These are phyloP conservation scores for Perkinsus chesapeaki DNA, from an alignment of 169 alveolate genomes.

Conservation along the genomic window DNA sequence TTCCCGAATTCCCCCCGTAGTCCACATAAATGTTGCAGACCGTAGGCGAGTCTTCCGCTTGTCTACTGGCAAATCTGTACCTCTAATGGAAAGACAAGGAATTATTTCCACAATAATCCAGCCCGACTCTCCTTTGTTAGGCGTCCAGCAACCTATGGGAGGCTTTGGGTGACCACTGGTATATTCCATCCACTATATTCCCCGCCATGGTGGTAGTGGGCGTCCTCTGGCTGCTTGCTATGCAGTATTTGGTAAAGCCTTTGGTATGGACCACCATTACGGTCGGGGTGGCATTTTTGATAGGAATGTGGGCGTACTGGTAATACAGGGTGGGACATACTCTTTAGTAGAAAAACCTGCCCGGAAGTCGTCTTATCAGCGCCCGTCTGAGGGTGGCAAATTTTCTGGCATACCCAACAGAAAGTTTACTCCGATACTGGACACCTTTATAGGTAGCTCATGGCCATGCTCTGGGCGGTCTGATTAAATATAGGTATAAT, in stretches of 20 bases:
- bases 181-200: background rate
- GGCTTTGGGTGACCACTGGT: background rate
- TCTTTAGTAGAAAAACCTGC: background rate
- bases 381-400: background rate
- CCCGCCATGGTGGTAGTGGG: background rate
- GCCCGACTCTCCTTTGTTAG: too few relatives aligned
- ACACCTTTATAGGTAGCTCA: too few relatives aligned
- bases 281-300: background rate
- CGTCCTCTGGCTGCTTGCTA: background rate
- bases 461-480: too few relatives aligned
- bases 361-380: background rate
- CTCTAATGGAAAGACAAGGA: too few relatives aligned
- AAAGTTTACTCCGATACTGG: too few relatives aligned
- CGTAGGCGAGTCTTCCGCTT: too few relatives aligned
- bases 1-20: too few relatives aligned
- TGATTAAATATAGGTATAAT: too few relatives aligned
- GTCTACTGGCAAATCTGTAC: too few relatives aligned
- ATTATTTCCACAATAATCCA: too few relatives aligned
- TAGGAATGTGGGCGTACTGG: background rate
- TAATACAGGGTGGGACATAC: background rate
- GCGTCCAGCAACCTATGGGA: background rate
- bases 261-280: background rate
- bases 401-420: too few relatives aligned
- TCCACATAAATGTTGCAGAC: too few relatives aligned
- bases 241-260: background rate